These are phyloP conservation scores for Penicillium roqueforti DNA, from an alignment of 495 filamentous ascomycete genomes.

Conservation along the genomic window DNA sequence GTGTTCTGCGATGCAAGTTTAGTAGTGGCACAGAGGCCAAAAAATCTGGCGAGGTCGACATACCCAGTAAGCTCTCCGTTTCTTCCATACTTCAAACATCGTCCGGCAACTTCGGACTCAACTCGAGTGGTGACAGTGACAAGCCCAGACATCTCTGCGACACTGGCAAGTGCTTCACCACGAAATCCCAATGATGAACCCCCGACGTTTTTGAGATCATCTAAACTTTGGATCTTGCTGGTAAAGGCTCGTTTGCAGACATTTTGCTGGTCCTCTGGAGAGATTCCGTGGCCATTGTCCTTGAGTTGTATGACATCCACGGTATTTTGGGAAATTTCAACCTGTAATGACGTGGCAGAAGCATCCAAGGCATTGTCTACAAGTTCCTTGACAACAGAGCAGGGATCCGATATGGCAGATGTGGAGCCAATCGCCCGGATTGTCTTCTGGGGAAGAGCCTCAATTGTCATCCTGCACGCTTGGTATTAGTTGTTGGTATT, in stretches of 20 bases:
- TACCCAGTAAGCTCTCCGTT: conserved; percentile 49
- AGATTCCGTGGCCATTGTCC: conserved; percentile 86
- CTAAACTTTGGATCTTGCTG: conserved; percentile 74
- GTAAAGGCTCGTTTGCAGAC: conserved; percentile 72
- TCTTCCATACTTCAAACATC: conserved; percentile 45
- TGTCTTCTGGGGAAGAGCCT: conserved; percentile 60
- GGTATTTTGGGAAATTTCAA: conserved; percentile 72
- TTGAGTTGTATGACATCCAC: conserved; percentile 82
- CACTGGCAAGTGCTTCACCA: conserved; percentile 80
- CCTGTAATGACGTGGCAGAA: conserved; percentile 62
- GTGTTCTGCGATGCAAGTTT: conserved; percentile 27
- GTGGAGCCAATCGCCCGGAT: conserved; percentile 66
- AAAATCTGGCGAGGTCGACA: not conserved
- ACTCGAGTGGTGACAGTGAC: conserved; percentile 68
- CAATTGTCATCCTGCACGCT: conserved; percentile 53
- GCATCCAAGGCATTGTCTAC: conserved; percentile 91
- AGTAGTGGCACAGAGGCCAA: not conserved
- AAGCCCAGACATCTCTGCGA: conserved; percentile 59
- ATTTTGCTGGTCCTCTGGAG: conserved; percentile 59
- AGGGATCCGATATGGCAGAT: conserved; percentile 67
- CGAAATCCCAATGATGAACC: conserved; percentile 78
- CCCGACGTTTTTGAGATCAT: conserved; percentile 64
- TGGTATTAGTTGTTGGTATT: conserved; percentile 7
- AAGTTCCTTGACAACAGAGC: conserved; percentile 81
- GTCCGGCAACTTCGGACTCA: conserved; percentile 64